A percentile compares a stretch with the other conserved stretches of the same genome.
These are phyloP conservation scores for Magnolia officinalis DNA, from an alignment of 164 flowering plant species.

Conservation along the genomic window DNA sequence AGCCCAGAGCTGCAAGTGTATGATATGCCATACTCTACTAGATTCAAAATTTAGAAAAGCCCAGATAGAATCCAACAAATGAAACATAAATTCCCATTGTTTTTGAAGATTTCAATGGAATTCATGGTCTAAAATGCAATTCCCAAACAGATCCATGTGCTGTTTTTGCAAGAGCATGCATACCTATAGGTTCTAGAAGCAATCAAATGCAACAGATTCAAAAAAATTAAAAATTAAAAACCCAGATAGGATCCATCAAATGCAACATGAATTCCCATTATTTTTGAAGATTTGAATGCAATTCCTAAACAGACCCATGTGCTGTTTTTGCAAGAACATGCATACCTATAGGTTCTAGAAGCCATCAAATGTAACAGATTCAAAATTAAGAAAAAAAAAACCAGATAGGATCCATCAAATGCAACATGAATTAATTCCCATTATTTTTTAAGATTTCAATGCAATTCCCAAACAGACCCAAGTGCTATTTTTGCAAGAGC, in stretches of 20 bases:
- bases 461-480: background rate
- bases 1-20: too few relatives aligned
- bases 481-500: background rate
- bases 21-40: too few relatives aligned
- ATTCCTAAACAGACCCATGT: too few relatives aligned
- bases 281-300: background rate
- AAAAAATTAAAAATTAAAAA: background rate
- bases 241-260: background rate
- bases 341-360: constrained; percentile 71
- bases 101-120: background rate
- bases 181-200: constrained; percentile 75
- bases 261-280: background rate
- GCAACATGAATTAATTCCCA: background rate
- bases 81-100: background rate
- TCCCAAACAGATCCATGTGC: too few relatives aligned
- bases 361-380: constrained; percentile 32
- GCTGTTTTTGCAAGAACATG: background rate
- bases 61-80: background rate
- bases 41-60: background rate
- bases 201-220: constrained; percentile 22
- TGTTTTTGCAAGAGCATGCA: background rate
- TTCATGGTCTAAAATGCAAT: too few relatives aligned
- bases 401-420: background rate
- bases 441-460: background rate
- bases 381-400: background rate